A percentile compares a stretch with the other conserved stretches of the same genome.
These are phyloP conservation scores for Candida chauliodis DNA, from an alignment of 805 yeast genomes.

Conservation along the genomic window DNA sequence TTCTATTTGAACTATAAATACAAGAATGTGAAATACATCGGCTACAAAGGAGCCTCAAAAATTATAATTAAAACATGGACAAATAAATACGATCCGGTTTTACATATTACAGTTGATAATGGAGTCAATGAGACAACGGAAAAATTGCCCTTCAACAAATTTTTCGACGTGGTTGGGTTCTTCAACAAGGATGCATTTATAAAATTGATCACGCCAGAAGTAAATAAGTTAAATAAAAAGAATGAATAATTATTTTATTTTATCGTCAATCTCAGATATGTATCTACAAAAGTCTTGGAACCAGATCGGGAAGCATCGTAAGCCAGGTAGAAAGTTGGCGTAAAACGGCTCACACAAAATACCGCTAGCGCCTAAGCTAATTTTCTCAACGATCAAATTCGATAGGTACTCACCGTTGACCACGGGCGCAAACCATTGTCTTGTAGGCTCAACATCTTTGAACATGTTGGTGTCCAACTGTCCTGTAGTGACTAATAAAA, in stretches of 20 bases:
- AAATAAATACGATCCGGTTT: slow-evolving; percentile 44
- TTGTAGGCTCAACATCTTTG: slow-evolving; percentile 39
- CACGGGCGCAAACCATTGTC: slow-evolving; percentile 46
- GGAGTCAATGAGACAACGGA: slow-evolving; percentile 21
- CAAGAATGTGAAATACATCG: slow-evolving; percentile 47
- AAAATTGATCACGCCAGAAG: slow-evolving; percentile 10
- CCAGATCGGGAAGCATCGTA: slow-evolving; percentile 39
- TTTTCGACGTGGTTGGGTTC: slow-evolving; percentile 47
- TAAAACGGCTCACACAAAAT: slow-evolving; percentile 45
- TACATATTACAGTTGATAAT: slow-evolving; percentile 31
- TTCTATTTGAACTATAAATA: slow-evolving; percentile 31
- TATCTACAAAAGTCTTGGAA: slow-evolving; percentile 33
- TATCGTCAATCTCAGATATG: slow-evolving; percentile 37
- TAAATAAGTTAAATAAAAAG: slow-evolving; percentile 13
- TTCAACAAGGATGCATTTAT: slow-evolving; percentile 16
- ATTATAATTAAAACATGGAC: slow-evolving; percentile 39
- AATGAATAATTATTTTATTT: slow-evolving; percentile 18
- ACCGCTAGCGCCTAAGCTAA: slow-evolving; percentile 40
- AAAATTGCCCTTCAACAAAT: slow-evolving; percentile 32
- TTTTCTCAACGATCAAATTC: slow-evolving; percentile 23
- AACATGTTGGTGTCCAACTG: slow-evolving; percentile 51
- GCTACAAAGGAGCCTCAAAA: slow-evolving; percentile 31
- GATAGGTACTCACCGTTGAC: slow-evolving; percentile 40
- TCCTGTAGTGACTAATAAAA: slow-evolving; percentile 47
- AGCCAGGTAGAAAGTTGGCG: slow-evolving; percentile 40